Evolutionary conservation across 2,329 filamentous ascomycete genomes (phyloP).

Genomic region (Didymella arachidicola): DNA sequence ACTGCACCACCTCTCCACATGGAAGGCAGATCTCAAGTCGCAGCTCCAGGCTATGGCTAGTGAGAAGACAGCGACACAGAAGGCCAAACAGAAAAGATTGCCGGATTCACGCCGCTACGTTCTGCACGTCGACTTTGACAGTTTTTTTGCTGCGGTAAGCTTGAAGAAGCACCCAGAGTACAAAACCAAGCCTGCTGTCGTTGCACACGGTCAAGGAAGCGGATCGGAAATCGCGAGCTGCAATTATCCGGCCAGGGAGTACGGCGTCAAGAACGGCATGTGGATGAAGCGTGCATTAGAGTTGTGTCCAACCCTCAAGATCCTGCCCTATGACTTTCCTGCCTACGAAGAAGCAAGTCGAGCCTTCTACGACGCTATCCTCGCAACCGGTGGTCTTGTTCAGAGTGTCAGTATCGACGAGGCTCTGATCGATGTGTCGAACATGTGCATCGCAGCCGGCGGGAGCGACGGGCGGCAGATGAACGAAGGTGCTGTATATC

Average conservation of each 20-base stretch:
- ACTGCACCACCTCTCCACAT: slow-evolving; percentile 91
- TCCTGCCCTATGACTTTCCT: slow-evolving; percentile 94
- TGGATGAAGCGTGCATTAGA: slow-evolving; percentile 95
- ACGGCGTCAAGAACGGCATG: slow-evolving; percentile 96
- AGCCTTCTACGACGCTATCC: slow-evolving; percentile 84
- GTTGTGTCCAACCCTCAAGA: slow-evolving; percentile 82
- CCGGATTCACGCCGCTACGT: slow-evolving; percentile 78
- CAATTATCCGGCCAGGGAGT: slow-evolving; percentile 88
- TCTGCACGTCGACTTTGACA: slow-evolving; percentile 97
- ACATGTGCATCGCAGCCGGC: slow-evolving; percentile 69
- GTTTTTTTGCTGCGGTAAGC: slow-evolving; percentile 96
- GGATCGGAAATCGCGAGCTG: slow-evolving; percentile 97
- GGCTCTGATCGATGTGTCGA: slow-evolving; percentile 84
- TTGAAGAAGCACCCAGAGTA: slow-evolving; percentile 78
- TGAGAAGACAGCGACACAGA: slow-evolving; percentile 67
- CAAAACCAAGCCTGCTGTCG: slow-evolving; percentile 79
- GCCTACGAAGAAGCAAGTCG: slow-evolving; percentile 92
- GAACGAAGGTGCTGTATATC: slow-evolving; percentile 73
- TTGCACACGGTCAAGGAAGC: slow-evolving; percentile 84
- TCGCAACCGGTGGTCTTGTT: slow-evolving; percentile 80
- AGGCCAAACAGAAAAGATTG: slow-evolving; percentile 60
- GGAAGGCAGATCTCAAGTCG: slow-evolving; percentile 94
- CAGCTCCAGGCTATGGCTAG: slow-evolving; percentile 81
- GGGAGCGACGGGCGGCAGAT: slow-evolving; percentile 71
- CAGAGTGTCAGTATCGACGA: slow-evolving; percentile 98